Evolutionary conservation across 1,284 basidiomycete genomes (phyloP), one percentile per base, ranked within the genome.

Genomic region (Irpex sp.): DNA sequence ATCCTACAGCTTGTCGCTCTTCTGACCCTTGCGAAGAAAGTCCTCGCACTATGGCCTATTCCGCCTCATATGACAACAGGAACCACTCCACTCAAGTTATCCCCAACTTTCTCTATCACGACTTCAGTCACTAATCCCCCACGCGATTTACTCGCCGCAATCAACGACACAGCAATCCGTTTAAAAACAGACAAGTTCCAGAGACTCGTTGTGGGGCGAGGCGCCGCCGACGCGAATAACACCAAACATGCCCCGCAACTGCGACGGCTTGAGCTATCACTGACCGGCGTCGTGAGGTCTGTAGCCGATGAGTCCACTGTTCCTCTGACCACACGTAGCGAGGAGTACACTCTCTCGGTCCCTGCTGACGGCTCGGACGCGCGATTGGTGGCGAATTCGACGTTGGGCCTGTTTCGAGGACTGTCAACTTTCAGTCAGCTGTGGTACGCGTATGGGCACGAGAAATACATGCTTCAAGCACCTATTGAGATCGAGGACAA

Each of bases 361-460:
- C 89, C 89, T 0, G 71, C 68, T 1, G 80, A 87, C 59, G 88
- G 87, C 1, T 75, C 76, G 0, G 57, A 70, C 1, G 91, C 89
- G 1, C 78, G 74, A 0, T 74, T 95, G 49, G 77, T 70, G 0
- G 88, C 93, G 0, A 84, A 85, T 60, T 87, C 89, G 35, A 84
- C 90, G 0, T 74, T 96, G n/a, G 93, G 94, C 0, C 75, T 94
- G 11, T 84, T 89, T 59, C 80, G 94, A 61, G 94, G 92, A 0
- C 74, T 95, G 63, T 87, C 89, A n/a, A 94, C 92, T 0, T 93
- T 95, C 71, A 77, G 80, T 36, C 92, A 94, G 74, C 72, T 95
- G 37, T 89, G 85, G 82, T 92, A 88, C 68, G 78, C 81, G 21
- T 74, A 74, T 54, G 69, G 67, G n/a, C 77, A 70, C 2, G 71